These are phyloP conservation scores for Ceratocystis lukuohia DNA, from an alignment of 2,329 filamentous ascomycete species.

Conservation along the genomic window DNA sequence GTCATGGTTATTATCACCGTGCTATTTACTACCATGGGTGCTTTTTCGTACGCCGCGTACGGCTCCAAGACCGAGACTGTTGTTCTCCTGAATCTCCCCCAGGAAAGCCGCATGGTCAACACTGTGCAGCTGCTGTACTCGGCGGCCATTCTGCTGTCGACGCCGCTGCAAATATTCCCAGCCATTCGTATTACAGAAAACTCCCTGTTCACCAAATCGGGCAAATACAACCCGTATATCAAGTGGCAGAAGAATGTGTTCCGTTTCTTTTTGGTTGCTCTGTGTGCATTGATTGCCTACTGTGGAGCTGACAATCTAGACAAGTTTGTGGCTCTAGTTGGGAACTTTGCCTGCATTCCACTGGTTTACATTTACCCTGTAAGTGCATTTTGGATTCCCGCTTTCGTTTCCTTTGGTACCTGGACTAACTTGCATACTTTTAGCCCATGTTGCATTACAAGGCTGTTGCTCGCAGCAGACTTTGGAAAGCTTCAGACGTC, in stretches of 20 bases:
- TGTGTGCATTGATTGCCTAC: constrained; percentile 83
- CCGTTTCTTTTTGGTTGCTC: constrained; percentile 78
- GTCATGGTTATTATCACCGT: constrained; percentile 95
- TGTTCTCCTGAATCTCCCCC: constrained; percentile 87
- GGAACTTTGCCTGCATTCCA: constrained; percentile 94
- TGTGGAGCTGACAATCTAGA: constrained; percentile 83
- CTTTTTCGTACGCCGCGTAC: constrained; percentile 89
- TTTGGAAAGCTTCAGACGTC: constrained; percentile 61
- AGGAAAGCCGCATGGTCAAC: constrained; percentile 91
- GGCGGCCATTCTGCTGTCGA: constrained; percentile 90
- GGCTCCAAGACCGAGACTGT: constrained; percentile 93
- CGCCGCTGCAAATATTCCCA: constrained; percentile 91
- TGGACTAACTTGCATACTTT: constrained; percentile 19
- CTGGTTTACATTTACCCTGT: constrained; percentile 96
- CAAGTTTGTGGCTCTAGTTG: constrained; percentile 92
- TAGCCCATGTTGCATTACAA: constrained; percentile 83
- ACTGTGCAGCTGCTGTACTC: constrained; percentile 94
- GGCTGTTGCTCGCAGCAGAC: constrained; percentile 56
- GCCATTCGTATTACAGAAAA: constrained; percentile 95
- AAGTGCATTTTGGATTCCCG: constrained; percentile 32
- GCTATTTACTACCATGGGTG: constrained; percentile 81
- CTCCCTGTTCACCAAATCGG: constrained; percentile 80
- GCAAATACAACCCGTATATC: constrained; percentile 96
- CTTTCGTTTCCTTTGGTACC: constrained; percentile 21
- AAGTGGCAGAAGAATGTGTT: constrained; percentile 99